phyloP scores from a whole-genome alignment of 1,284 basidiomycete species.

The Somion occarium region DNA sequence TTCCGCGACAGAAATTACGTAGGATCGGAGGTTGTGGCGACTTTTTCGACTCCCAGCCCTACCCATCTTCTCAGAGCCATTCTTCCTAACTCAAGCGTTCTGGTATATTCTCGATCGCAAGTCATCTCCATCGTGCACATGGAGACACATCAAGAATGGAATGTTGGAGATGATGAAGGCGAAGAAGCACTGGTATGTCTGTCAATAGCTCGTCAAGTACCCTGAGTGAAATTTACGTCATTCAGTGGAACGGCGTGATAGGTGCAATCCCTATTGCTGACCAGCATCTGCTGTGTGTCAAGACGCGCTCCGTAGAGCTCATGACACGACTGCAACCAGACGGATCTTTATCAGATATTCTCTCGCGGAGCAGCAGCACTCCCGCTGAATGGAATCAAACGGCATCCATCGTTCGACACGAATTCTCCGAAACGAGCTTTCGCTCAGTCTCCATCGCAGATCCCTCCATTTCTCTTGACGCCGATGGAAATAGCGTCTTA shows the following conservation, averaged over 20 bases:
- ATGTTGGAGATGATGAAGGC: conserved; percentile 11
- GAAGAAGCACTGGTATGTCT: conserved; percentile 27
- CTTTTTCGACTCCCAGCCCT: neutral
- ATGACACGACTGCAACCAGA: conserved; percentile 12
- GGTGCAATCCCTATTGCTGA: conserved; percentile 41
- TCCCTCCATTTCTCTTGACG: neutral
- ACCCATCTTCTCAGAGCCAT: neutral
- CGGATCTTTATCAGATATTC: too few relatives aligned
- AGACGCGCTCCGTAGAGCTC: conserved; percentile 44
- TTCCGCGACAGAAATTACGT: neutral
- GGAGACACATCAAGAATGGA: neutral
- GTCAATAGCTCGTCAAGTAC: neutral
- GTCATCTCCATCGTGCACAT: neutral
- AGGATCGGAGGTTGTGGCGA: neutral
- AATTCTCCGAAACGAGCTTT: conserved; percentile 35
- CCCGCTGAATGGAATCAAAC: conserved; percentile 1
- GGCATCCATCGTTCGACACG: conserved; percentile 18
- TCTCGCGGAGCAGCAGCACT: too few relatives aligned
- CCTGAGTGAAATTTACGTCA: neutral
- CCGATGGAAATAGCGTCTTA: neutral
- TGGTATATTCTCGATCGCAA: conserved; percentile 1
- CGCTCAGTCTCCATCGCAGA: conserved; percentile 38
- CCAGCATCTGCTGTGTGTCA: conserved; percentile 43
- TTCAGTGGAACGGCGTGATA: conserved; percentile 48
- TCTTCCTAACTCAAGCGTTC: neutral